Evolutionary conservation across 495 filamentous ascomycete species (phyloP).

Genomic region (Aspergillus sclerotioniger): DNA sequence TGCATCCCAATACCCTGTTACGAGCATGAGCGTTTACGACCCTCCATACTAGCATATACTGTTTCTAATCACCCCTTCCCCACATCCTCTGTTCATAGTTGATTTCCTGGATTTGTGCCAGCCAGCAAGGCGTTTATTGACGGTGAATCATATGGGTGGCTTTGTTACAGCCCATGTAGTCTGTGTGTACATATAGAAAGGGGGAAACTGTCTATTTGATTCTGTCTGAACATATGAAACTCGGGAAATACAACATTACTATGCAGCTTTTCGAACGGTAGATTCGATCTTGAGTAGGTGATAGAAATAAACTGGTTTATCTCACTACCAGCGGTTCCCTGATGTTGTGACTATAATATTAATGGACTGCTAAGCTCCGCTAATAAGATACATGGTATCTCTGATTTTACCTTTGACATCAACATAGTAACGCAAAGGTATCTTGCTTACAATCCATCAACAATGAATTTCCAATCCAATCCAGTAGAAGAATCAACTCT

Average conservation of each 20-base stretch:
- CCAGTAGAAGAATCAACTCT: too few species aligned
- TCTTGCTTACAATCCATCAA: too few species aligned
- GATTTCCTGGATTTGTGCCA: constrained; percentile 11
- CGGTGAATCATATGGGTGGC: constrained; percentile 2
- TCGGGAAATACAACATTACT: not conserved
- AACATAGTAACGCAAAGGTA: too few species aligned
- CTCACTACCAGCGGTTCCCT: too few species aligned
- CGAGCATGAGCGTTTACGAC: constrained; percentile 16
- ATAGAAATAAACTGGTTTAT: too few species aligned
- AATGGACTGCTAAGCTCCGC: too few species aligned
- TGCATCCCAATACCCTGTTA: constrained; percentile 5
- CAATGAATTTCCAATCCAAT: too few species aligned
- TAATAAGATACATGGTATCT: too few species aligned
- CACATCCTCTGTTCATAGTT: constrained; percentile 1
- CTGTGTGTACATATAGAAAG: constrained; percentile 7
- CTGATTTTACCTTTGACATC: too few species aligned
- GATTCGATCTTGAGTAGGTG: too few species aligned
- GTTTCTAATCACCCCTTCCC: constrained; percentile 1
- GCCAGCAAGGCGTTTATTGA: constrained; percentile 22
- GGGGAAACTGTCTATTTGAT: not conserved
- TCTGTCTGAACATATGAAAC: not conserved
- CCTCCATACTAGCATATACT: constrained; percentile 9
- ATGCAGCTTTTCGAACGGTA: not conserved
- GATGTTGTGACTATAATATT: too few species aligned
- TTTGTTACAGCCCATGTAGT: not conserved